A percentile compares a stretch with the other conserved stretches of the same genome.
Conservation (phyloP, 2,329 filamentous ascomycete genomes). For the Alternaria postmessia region DNA sequence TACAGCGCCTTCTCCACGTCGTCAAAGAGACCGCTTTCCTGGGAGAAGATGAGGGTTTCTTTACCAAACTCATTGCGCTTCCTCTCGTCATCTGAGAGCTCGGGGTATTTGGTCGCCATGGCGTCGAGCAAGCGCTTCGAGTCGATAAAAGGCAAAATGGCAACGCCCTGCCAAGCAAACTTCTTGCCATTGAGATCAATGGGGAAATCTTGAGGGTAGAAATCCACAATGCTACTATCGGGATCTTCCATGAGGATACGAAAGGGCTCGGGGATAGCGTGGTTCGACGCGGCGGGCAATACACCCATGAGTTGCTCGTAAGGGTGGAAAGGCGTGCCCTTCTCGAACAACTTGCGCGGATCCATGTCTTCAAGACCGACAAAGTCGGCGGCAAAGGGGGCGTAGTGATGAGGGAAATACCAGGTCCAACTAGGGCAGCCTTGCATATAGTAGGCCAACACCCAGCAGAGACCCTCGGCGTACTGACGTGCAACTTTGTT, state of each 20-base stretch:
- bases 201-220: slow-evolving; percentile 93
- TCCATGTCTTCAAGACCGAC: slow-evolving; percentile 80
- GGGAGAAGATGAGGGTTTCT: slow-evolving; percentile 85
- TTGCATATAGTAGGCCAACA: slow-evolving; percentile 96
- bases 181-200: slow-evolving; percentile 98
- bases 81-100: slow-evolving; percentile 78
- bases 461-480: slow-evolving; percentile 94
- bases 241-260: slow-evolving; percentile 88
- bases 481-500: slow-evolving; percentile 90
- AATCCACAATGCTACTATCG: slow-evolving; percentile 93
- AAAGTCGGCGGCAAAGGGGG: slow-evolving; percentile 96
- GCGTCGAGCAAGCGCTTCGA: slow-evolving; percentile 84
- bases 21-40: slow-evolving; percentile 84
- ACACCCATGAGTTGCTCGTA: slow-evolving; percentile 99
- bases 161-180: slow-evolving; percentile 96
- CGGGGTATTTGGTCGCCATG: slow-evolving; percentile 82
- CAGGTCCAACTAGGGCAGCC: slow-evolving; percentile 98
- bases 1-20: slow-evolving; percentile 87
- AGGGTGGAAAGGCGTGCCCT: slow-evolving; percentile 84
- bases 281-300: slow-evolving; percentile 88
- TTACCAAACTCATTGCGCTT: slow-evolving; percentile 80
- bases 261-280: slow-evolving; percentile 88
- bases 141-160: slow-evolving; percentile 93
- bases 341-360: slow-evolving; percentile 73
- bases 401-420: slow-evolving; percentile 99